Base-by-base conservation (phyloP, 2,329 filamentous ascomycete species). In the Arachnomyces sp. region DNA sequence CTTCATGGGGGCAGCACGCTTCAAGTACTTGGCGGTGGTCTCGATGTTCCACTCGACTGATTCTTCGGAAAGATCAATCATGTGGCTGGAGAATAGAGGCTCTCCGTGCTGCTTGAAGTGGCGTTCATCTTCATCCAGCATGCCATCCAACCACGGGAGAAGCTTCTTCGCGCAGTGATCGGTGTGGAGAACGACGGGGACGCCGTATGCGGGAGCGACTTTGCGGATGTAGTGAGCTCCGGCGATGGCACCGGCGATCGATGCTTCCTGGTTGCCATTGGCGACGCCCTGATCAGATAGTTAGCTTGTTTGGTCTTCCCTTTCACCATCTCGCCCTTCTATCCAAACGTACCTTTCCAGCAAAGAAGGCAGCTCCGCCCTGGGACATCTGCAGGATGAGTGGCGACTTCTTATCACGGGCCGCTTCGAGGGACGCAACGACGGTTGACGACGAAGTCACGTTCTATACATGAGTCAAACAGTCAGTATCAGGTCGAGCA, bases 101-200 rank as follows among this genome's bases (percentile, higher is more conserved):
- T 89, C 84, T 71, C 85, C 85, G 65, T 90, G 80, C 64, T 79
- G 67, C 82, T 95, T 93, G 84, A 94, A 95, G 76, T 89, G 90
- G 45, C 73, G 76, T 80, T 96, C 92, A 61, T 96, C 92, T 55
- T 82, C 90, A 49, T 92, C 88, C 55, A 96, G 71, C 82, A 95
- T 89, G 65, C 89, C 89, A 62, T 95, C 89, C 64, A 96, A 75
- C 90, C 90, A 96, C 48, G 92, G 92, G 43, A 96, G 82, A 44
- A 96, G 86, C 82, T 96, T 96, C 85, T 96, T 96, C 64, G 92
- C 90, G 72, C 90, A 95, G 77, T 96, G 92, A 68, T 98, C 92
- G 63, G 90, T 93, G 80, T 95, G 89, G 45, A 96, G 81, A 57
- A 96, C 75, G 54, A 95, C 87, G 59, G 90, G 90, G 52, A 96